Percentiles rank a stretch among this genome's conserved stretches.
Evolutionary conservation across 192 early-diverging fungal genomes (phyloP).

Genomic region (Pilobolus umbonatus): DNA sequence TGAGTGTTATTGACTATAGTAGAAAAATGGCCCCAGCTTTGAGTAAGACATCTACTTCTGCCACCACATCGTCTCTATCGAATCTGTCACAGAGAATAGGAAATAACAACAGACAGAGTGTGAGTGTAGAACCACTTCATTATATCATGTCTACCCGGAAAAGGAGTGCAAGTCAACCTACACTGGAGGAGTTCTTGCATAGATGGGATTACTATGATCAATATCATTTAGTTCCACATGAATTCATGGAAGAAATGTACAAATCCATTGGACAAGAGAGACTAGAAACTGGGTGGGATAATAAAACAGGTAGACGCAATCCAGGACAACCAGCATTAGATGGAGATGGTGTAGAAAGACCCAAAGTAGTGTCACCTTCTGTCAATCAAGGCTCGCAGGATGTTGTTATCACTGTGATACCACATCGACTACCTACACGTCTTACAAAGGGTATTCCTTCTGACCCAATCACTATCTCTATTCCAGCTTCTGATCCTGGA

Average conservation of each 20-base stretch:
- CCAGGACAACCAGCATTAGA: background rate
- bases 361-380: constrained; percentile 5
- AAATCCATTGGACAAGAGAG: constrained; percentile 39
- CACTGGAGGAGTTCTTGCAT: constrained; percentile 21
- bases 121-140: constrained; percentile 17
- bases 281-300: constrained; percentile 45
- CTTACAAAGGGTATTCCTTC: constrained; percentile 53
- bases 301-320: constrained; percentile 1
- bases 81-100: background rate
- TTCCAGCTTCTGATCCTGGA: constrained; percentile 50
- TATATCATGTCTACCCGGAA: constrained; percentile 16
- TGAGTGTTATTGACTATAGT: constrained; percentile 14
- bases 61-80: background rate
- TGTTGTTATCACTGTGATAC: constrained; percentile 34
- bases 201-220: constrained; percentile 33
- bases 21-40: background rate
- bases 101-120: constrained; percentile 13
- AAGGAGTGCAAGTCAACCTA: constrained; percentile 2
- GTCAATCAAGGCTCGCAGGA: constrained; percentile 12
- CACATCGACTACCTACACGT: constrained; percentile 45
- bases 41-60: constrained; percentile 4
- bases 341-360: background rate
- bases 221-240: constrained; percentile 27
- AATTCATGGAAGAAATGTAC: constrained; percentile 39
- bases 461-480: constrained; percentile 46